Percentiles rank a stretch among this genome's conserved stretches.
Conservation (phyloP, 306 rosid species). For the Vicia faba region DNA sequence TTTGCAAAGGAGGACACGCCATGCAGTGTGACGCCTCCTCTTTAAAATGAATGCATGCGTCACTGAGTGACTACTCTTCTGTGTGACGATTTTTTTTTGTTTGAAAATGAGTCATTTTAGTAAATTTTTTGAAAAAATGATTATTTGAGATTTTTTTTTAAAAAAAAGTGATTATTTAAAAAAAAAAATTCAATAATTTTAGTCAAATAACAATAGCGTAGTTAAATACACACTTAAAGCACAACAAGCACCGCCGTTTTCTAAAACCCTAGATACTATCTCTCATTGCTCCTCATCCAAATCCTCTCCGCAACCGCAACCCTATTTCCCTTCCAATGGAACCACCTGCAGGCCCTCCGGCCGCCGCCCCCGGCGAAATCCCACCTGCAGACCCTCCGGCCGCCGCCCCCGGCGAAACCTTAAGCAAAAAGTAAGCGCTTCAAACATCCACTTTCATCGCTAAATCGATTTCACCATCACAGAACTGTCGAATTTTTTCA, state of each 20-base stretch:
- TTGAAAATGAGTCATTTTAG: no score
- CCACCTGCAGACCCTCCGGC: background rate
- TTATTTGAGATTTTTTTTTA: no score
- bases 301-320: background rate
- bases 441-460: background rate
- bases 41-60: no score
- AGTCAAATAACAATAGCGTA: no score
- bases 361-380: background rate
- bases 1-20: no score
- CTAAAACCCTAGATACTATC: background rate
- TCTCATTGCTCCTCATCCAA: background rate
- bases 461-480: constrained; percentile 10
- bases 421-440: constrained; percentile 46
- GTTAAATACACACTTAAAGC: background rate
- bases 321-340: background rate
- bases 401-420: background rate
- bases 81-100: no score
- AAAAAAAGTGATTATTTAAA: no score
- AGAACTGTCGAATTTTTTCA: background rate
- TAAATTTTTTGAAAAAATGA: no score
- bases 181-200: no score
- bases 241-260: background rate
- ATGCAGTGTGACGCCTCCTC: no score
- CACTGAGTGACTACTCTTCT: no score
- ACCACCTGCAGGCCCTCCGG: background rate